Base-by-base conservation (phyloP, 345 rosid genomes). In the Citrus hindsii region DNA sequence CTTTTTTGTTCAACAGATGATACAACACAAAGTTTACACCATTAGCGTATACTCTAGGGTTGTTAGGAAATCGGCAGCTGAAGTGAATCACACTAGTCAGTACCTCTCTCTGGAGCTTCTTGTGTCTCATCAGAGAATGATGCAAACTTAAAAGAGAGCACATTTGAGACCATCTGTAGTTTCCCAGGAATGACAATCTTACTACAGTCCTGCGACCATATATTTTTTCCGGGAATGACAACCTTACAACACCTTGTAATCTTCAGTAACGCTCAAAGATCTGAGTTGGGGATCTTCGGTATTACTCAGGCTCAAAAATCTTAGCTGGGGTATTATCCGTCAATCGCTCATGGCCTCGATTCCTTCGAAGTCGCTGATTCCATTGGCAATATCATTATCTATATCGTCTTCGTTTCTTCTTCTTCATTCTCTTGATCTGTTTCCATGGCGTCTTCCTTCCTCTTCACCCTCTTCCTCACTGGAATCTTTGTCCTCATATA, bases 401-500 rank as follows among this genome's bases (percentile, higher is more conserved):
- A 79, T 84, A 4, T 32, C 78, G 18, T 80, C 88, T 66, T 83
- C 85, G 42, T 80, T 78, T n/a, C n/a, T 67, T 80, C 81, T 37
- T 42, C 83, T 18, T 76, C 53, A 68, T 51, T 83, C 14, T 81
- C 87, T 74, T 76, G 53, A 67, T 85, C 89, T 0, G 83, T 83
- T 42, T 92, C 92, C 91, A 88, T 92, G 18, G 84, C 87, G 38
- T 85, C 94, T 35, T 88, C 93, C 7, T 46, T 83, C 93, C 58
- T 18, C 58, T 18, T 18, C 58, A 53, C 22, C 58, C 58, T 87
- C 94, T 30, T 89, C 94, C 4, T 95, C 98, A 58, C 91, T 94
- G 42, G 84, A 90, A 77, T 90, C 96, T 14, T 85, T 86, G 86
- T 92, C 98, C 87, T 90, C 92, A 12, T 84, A 93, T 74, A 91